phyloP scores from a whole-genome alignment of 768 basidiomycete species.

The Megacollybia marginata region DNA sequence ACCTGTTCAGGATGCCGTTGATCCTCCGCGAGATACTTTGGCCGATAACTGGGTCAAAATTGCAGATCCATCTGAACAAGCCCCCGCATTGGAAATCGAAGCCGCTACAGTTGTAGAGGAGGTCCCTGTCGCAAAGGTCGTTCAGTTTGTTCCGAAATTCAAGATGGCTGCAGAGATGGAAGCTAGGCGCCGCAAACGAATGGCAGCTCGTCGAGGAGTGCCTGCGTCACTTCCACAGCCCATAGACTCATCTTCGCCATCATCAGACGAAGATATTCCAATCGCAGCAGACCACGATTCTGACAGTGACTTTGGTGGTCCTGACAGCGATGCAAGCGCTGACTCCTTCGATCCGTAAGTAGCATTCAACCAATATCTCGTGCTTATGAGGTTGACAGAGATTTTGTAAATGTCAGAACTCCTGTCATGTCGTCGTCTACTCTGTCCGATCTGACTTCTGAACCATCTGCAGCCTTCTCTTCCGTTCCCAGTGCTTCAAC shows the following conservation, averaged over 20 bases:
- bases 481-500: neutral
- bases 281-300: slow-evolving; percentile 36
- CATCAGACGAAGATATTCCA: slow-evolving; percentile 45
- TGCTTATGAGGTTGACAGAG: slow-evolving; percentile 29
- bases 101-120: slow-evolving; percentile 27
- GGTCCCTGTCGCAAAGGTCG: slow-evolving; percentile 39
- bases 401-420: slow-evolving; percentile 29
- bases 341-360: slow-evolving; percentile 78
- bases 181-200: slow-evolving; percentile 52
- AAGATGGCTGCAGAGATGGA: slow-evolving; percentile 87
- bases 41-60: slow-evolving; percentile 13
- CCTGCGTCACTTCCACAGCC: slow-evolving; percentile 16
- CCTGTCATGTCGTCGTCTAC: slow-evolving; percentile 41
- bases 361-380: neutral
- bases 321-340: slow-evolving; percentile 44
- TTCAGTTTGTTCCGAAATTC: slow-evolving; percentile 70
- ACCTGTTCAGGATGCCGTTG: neutral
- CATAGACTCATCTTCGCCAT: slow-evolving; percentile 25
- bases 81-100: neutral
- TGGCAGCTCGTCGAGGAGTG: slow-evolving; percentile 47
- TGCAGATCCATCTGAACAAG: neutral
- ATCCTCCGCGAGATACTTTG: slow-evolving; percentile 4
- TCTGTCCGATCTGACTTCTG: slow-evolving; percentile 52
- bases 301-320: slow-evolving; percentile 46
- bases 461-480: neutral